These are phyloP conservation scores for Phlegmacium glaucopus DNA, from an alignment of 768 basidiomycete species.

Conservation along the genomic window DNA sequence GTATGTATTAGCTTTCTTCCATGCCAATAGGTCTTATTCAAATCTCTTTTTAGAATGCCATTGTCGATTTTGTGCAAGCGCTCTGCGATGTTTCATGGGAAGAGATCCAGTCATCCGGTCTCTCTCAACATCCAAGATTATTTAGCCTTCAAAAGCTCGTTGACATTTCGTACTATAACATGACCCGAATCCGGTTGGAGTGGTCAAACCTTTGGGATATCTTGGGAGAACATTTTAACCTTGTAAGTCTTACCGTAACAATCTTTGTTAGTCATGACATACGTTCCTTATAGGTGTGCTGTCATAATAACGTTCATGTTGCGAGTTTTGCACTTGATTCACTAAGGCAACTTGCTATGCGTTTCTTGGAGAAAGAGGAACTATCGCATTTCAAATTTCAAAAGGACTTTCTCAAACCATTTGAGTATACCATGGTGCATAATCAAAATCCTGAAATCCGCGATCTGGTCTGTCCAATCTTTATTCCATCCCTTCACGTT, in stretches of 20 bases:
- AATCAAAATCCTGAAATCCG: slow-evolving; percentile 94
- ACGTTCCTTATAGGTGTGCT: slow-evolving; percentile 71
- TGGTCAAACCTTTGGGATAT: slow-evolving; percentile 99
- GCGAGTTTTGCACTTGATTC: slow-evolving; percentile 97
- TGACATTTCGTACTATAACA: slow-evolving; percentile 99
- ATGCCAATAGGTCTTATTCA: slow-evolving; percentile 5
- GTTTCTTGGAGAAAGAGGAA: slow-evolving; percentile 98
- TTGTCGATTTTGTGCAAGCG: slow-evolving; percentile 96
- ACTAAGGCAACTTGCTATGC: slow-evolving; percentile 94
- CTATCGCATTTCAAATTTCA: slow-evolving; percentile 98
- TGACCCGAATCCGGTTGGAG: slow-evolving; percentile 95
- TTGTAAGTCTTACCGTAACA: slow-evolving; percentile 47
- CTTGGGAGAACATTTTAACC: slow-evolving; percentile 97
- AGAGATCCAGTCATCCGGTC: slow-evolving; percentile 95
- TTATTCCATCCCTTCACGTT: background rate
- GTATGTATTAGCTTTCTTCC: slow-evolving; percentile 45
- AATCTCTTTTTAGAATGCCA: slow-evolving; percentile 66
- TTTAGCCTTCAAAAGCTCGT: slow-evolving; percentile 98
- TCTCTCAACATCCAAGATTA: slow-evolving; percentile 89
- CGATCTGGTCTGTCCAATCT: slow-evolving; percentile 69
- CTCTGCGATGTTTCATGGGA: slow-evolving; percentile 98
- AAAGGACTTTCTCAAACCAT: slow-evolving; percentile 97
- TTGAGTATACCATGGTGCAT: slow-evolving; percentile 96
- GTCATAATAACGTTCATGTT: slow-evolving; percentile 95
- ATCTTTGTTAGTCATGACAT: background rate